phyloP scores from a whole-genome alignment of 75 land plant genomes.

The Larix kaempferi region DNA sequence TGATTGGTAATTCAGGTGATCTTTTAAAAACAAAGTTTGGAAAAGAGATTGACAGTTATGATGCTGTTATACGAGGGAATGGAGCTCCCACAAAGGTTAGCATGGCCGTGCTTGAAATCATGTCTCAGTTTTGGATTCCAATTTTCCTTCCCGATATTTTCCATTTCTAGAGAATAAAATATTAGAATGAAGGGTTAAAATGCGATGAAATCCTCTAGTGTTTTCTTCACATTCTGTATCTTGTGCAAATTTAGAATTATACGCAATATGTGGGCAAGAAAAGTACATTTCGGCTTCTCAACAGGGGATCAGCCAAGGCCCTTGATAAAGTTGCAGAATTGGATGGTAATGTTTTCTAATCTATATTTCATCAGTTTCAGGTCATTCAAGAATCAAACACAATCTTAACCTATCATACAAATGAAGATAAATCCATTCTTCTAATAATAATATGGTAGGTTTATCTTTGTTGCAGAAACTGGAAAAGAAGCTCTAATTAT shows the following conservation, averaged over 20 bases:
- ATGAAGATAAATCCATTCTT: background rate
- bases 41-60: conserved; percentile 47
- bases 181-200: background rate
- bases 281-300: conserved; percentile 42
- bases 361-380: background rate
- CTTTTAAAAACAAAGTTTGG: conserved; percentile 42
- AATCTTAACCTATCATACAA: background rate
- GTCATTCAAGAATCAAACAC: background rate
- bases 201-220: background rate
- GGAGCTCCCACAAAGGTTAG: conserved; percentile 46
- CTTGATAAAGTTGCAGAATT: conserved; percentile 41
- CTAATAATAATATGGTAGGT: background rate
- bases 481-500: conserved; percentile 81
- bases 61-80: conserved; percentile 9
- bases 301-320: conserved; percentile 44
- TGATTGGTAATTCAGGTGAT: conserved; percentile 82
- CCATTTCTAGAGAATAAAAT: background rate
- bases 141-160: conserved; percentile 5
- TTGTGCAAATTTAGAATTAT: conserved; percentile 35
- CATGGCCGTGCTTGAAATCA: background rate
- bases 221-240: conserved; percentile 7
- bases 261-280: conserved; percentile 67
- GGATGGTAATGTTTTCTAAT: conserved; percentile 11
- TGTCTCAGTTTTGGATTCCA: background rate
- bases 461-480: too few relatives aligned